phyloP scores from a whole-genome alignment of 495 filamentous ascomycete species.

The Penicillium mononematosum region DNA sequence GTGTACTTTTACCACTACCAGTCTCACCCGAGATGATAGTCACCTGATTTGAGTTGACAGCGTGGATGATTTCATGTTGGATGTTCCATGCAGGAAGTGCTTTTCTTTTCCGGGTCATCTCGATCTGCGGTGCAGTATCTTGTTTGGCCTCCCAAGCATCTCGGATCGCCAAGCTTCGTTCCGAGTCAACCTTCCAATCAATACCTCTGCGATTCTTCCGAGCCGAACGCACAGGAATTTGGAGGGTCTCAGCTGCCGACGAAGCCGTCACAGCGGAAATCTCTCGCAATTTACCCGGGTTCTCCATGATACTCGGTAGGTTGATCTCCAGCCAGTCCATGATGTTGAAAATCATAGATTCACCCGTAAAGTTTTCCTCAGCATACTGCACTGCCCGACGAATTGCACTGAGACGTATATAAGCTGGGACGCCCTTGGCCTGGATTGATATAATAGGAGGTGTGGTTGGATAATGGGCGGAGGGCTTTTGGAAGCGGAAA shows the following conservation, averaged over 20 bases:
- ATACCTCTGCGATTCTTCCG: slow-evolving; percentile 45
- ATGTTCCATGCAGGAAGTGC: slow-evolving; percentile 86
- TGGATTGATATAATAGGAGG: slow-evolving; percentile 72
- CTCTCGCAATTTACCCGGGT: slow-evolving; percentile 77
- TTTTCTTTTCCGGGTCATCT: slow-evolving; percentile 67
- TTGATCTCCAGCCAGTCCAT: slow-evolving; percentile 86
- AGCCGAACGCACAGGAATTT: slow-evolving; percentile 50
- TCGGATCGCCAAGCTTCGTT: slow-evolving; percentile 43
- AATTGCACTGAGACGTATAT: slow-evolving; percentile 87
- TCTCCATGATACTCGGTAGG: slow-evolving; percentile 70
- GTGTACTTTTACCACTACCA: slow-evolving; percentile 94
- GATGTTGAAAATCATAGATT: slow-evolving; percentile 85
- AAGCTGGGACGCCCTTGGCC: slow-evolving; percentile 71
- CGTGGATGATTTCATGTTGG: slow-evolving; percentile 68
- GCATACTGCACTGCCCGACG: slow-evolving; percentile 72
- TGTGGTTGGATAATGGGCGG: slow-evolving; percentile 64
- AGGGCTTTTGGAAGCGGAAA: slow-evolving; percentile 54
- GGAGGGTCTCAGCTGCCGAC: slow-evolving; percentile 24
- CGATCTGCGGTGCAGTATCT: slow-evolving; percentile 57
- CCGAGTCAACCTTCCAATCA: slow-evolving; percentile 36
- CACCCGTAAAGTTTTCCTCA: slow-evolving; percentile 64
- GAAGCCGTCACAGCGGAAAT: slow-evolving; percentile 62
- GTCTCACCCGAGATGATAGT: slow-evolving; percentile 97
- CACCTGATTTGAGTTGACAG: slow-evolving; percentile 74
- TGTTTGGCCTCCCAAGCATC: slow-evolving; percentile 57